Percentiles rank a stretch among this genome's conserved stretches.
Conservation (phyloP, 257 asterid species). For the Craterostigma plantagineum region DNA sequence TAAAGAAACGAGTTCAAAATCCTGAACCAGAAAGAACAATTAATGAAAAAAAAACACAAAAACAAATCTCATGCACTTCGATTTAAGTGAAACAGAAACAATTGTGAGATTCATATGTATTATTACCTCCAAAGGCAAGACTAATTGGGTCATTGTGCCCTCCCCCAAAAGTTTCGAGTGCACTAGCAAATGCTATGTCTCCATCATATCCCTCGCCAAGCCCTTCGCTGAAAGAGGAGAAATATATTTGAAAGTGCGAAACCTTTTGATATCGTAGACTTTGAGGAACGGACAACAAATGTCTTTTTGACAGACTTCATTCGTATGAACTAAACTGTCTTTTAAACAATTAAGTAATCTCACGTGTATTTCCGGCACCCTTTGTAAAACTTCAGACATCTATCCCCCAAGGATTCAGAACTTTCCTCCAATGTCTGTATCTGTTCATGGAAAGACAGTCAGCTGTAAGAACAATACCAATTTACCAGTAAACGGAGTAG, state of each 20-base stretch:
- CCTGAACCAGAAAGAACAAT: too few relatives aligned
- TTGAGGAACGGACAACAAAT: too few relatives aligned
- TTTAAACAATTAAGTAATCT: slow-evolving; percentile 10
- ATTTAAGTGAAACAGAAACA: too few relatives aligned
- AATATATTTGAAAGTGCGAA: slow-evolving; percentile 7
- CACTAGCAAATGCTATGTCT: slow-evolving; percentile 94
- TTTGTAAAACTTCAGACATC: slow-evolving; percentile 89
- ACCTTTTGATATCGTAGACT: background rate
- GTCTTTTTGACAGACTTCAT: too few relatives aligned
- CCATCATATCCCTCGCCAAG: slow-evolving; percentile 99
- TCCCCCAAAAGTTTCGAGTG: slow-evolving; percentile 91
- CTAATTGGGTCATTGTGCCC: slow-evolving; percentile 99
- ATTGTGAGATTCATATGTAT: background rate
- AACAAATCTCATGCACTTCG: too few relatives aligned
- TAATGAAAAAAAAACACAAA: too few relatives aligned
- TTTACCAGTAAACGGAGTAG: background rate
- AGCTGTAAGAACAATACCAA: slow-evolving; percentile 5
- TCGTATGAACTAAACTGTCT: too few relatives aligned
- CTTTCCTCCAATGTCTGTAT: slow-evolving; percentile 89
- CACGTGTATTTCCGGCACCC: slow-evolving; percentile 98
- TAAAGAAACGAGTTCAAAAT: too few relatives aligned
- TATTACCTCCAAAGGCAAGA: slow-evolving; percentile 91
- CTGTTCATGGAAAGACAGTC: slow-evolving; percentile 24
- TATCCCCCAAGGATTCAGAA: slow-evolving; percentile 78
- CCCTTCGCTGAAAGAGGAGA: slow-evolving; percentile 61